Evolutionary conservation across 176 grass and related monocot species (phyloP).

Genomic region (Poa pratensis): DNA sequence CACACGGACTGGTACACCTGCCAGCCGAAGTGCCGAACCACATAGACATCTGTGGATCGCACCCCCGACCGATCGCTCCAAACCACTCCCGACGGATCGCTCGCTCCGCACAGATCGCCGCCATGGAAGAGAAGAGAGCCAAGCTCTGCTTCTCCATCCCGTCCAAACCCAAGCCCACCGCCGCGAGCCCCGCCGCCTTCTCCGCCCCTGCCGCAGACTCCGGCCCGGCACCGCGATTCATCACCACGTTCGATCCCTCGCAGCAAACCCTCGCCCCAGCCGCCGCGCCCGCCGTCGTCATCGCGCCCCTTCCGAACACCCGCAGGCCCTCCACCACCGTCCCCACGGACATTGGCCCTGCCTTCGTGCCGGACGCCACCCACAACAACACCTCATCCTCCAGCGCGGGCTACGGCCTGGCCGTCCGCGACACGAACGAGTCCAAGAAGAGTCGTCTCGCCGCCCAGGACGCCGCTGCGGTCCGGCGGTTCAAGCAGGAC

Average conservation of each 20-base stretch:
- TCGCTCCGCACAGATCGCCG: too few species aligned
- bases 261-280: background rate
- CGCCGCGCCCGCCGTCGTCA: background rate
- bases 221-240: background rate
- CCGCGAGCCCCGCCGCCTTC: background rate
- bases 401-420: background rate
- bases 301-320: background rate
- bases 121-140: conserved; percentile 41
- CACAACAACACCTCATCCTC: background rate
- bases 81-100: too few species aligned
- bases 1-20: too few species aligned
- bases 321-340: background rate
- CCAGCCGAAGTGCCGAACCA: too few species aligned
- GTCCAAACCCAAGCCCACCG: conserved; percentile 33
- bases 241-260: background rate
- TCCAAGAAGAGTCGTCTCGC: background rate
- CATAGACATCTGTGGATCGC: too few species aligned
- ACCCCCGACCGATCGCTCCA: too few species aligned
- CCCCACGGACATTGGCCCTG: background rate
- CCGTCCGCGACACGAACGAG: background rate
- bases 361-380: background rate
- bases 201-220: background rate
- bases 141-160: conserved; percentile 69
- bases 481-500: conserved; percentile 25
- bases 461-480: background rate